A percentile compares a stretch with the other conserved stretches of the same genome.
Evolutionary conservation across 1,284 basidiomycete genomes (phyloP).

Genomic region (Boletellus deceptivus): DNA sequence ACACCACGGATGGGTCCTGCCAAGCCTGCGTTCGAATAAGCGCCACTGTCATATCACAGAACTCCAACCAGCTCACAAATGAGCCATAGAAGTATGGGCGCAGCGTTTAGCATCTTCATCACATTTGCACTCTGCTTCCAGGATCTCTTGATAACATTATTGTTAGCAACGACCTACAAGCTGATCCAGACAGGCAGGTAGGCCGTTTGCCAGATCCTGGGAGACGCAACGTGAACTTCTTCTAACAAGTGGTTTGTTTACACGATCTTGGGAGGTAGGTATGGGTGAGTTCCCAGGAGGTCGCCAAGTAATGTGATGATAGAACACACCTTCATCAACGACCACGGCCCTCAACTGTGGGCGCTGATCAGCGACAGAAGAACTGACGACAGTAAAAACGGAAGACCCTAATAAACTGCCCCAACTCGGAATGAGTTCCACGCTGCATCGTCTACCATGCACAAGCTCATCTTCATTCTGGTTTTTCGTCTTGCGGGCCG

Average conservation of each 20-base stretch:
- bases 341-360: constrained; percentile 77
- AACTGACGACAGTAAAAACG: constrained; percentile 19
- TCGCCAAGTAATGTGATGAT: constrained; percentile 4
- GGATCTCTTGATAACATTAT: constrained; percentile 77
- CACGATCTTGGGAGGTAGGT: constrained; percentile 55
- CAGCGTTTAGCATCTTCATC: constrained; percentile 84
- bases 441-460: constrained; percentile 68
- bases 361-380: constrained; percentile 49
- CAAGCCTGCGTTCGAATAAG: constrained; percentile 6
- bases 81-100: constrained; percentile 81
- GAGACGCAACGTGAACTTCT: constrained; percentile 64
- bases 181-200: background rate
- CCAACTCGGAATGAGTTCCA: constrained; percentile 70
- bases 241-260: constrained; percentile 67
- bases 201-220: constrained; percentile 68
- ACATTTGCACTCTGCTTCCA: constrained; percentile 81
- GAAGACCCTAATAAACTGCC: constrained; percentile 36
- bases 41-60: constrained; percentile 6
- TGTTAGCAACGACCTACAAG: constrained; percentile 73
- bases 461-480: constrained; percentile 50
- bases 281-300: constrained; percentile 27
- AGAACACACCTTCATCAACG: constrained; percentile 72
- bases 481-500: constrained; percentile 73
- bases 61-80: constrained; percentile 57
- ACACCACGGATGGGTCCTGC: constrained; percentile 70